A percentile compares a stretch with the other conserved stretches of the same genome.
phyloP scores from a whole-genome alignment of 768 basidiomycete genomes.

The Naganishia onofrii region DNA sequence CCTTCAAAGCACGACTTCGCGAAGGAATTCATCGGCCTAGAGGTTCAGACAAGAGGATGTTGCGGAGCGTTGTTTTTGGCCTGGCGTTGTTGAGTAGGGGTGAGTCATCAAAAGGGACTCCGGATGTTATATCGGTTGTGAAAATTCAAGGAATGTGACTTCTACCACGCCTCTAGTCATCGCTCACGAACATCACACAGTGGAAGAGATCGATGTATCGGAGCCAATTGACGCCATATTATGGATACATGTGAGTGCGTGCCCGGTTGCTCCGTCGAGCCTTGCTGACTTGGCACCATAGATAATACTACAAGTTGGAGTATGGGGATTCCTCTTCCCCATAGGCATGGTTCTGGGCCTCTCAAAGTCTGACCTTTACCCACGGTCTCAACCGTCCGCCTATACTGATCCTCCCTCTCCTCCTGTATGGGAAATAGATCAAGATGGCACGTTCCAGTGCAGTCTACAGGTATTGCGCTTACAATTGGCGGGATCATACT shows the following conservation, averaged over 20 bases:
- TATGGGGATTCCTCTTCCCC: slow-evolving; percentile 86
- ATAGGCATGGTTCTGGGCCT: slow-evolving; percentile 59
- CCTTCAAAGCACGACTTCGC: no score
- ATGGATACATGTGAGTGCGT: slow-evolving; percentile 65
- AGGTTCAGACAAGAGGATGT: no score
- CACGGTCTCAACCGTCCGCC: no score
- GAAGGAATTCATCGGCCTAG: no score
- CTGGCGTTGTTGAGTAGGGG: no score
- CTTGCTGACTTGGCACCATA: slow-evolving; percentile 16
- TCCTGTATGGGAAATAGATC: slow-evolving; percentile 53
- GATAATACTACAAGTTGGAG: slow-evolving; percentile 69
- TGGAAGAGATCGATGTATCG: slow-evolving; percentile 63
- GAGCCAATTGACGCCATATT: slow-evolving; percentile 73
- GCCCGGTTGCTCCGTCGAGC: no score
- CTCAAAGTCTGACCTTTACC: slow-evolving; percentile 57
- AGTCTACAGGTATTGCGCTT: slow-evolving; percentile 67
- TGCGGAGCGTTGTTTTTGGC: no score
- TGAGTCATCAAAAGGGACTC: no score
- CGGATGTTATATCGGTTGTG: neutral
- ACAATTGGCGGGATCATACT: slow-evolving; percentile 72
- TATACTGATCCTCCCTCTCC: no score
- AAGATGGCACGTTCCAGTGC: slow-evolving; percentile 85
- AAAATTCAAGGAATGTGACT: neutral
- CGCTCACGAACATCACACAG: slow-evolving; percentile 60
- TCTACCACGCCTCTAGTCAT: neutral